These are phyloP conservation scores for Lipomyces orientalis DNA, from an alignment of 805 yeast species.

Conservation along the genomic window DNA sequence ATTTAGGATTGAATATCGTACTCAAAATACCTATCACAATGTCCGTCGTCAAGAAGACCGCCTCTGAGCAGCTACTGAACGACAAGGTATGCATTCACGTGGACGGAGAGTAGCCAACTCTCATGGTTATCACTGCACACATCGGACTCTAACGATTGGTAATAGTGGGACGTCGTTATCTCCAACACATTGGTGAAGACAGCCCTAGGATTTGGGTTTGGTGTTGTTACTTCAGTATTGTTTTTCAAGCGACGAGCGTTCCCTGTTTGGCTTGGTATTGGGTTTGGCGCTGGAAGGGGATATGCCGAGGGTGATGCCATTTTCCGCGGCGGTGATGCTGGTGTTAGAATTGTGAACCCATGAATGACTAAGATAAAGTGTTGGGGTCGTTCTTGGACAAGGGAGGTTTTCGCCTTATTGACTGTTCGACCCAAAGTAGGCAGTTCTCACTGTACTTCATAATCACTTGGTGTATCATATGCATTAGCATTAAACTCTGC, in stretches of 20 bases:
- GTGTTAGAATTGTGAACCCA: constrained; percentile 35
- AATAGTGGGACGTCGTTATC: constrained; percentile 89
- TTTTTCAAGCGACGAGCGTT: constrained; percentile 92
- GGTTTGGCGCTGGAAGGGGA: constrained; percentile 97
- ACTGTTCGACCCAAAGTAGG: neutral
- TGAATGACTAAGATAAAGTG: neutral
- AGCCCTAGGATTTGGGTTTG: constrained; percentile 95
- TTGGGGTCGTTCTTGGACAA: neutral
- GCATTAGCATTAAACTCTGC: neutral
- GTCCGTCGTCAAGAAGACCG: constrained; percentile 37
- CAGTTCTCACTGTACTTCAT: neutral
- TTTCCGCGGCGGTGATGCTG: constrained; percentile 61
- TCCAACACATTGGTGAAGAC: constrained; percentile 94
- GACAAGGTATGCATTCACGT: constrained; percentile 45
- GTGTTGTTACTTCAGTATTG: constrained; percentile 89
- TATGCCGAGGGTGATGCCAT: constrained; percentile 98
- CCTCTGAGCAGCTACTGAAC: constrained; percentile 46
- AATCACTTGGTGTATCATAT: neutral
- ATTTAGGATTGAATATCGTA: neutral
- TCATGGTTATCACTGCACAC: neutral
- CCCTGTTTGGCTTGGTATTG: constrained; percentile 98
- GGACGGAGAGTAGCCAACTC: neutral
- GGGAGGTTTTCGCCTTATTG: neutral
- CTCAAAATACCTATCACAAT: constrained; percentile 5
- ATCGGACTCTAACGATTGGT: neutral